Evolutionary conservation across 176 grass and related monocot genomes (phyloP).

Genomic region (Oryza meridionalis): DNA sequence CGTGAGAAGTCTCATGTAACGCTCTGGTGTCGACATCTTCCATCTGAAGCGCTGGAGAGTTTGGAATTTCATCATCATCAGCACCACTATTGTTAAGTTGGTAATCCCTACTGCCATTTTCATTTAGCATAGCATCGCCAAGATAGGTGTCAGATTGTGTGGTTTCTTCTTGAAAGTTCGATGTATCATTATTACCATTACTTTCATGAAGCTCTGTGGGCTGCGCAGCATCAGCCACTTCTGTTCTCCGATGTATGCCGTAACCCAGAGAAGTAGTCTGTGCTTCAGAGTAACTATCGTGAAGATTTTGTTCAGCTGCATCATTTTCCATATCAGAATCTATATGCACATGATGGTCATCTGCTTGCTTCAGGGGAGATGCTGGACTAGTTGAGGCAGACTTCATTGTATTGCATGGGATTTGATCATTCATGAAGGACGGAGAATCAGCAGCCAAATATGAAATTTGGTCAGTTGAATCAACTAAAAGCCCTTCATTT

Average conservation of each 20-base stretch:
- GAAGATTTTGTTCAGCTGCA: slow-evolving; percentile 44
- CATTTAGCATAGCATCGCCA: slow-evolving; percentile 60
- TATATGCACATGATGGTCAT: slow-evolving; percentile 30
- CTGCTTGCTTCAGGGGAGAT: slow-evolving; percentile 43
- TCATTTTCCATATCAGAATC: slow-evolving; percentile 47
- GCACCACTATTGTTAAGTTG: slow-evolving; percentile 51
- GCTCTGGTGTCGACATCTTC: slow-evolving; percentile 39
- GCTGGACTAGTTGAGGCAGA: slow-evolving; percentile 45
- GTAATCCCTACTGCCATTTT: slow-evolving; percentile 48
- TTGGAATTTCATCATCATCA: slow-evolving; percentile 47
- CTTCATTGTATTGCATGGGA: slow-evolving; percentile 42
- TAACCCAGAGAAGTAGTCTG: slow-evolving; percentile 32
- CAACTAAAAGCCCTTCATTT: slow-evolving; percentile 53
- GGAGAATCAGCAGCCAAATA: slow-evolving; percentile 47
- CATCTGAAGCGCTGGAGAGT: slow-evolving; percentile 36
- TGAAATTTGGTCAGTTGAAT: slow-evolving; percentile 32
- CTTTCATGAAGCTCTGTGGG: slow-evolving; percentile 47
- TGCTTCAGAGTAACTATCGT: slow-evolving; percentile 42
- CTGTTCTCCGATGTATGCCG: slow-evolving; percentile 41
- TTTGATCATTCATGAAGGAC: slow-evolving; percentile 55
- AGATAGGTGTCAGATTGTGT: slow-evolving; percentile 49
- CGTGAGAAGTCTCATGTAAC: slow-evolving; percentile 28
- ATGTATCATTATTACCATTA: slow-evolving; percentile 53
- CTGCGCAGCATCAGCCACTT: slow-evolving; percentile 32
- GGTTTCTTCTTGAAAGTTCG: slow-evolving; percentile 47